A percentile compares a stretch with the other conserved stretches of the same genome.
phyloP scores from a whole-genome alignment of 2,329 filamentous ascomycete species.

The Sporothrix brasiliensis region DNA sequence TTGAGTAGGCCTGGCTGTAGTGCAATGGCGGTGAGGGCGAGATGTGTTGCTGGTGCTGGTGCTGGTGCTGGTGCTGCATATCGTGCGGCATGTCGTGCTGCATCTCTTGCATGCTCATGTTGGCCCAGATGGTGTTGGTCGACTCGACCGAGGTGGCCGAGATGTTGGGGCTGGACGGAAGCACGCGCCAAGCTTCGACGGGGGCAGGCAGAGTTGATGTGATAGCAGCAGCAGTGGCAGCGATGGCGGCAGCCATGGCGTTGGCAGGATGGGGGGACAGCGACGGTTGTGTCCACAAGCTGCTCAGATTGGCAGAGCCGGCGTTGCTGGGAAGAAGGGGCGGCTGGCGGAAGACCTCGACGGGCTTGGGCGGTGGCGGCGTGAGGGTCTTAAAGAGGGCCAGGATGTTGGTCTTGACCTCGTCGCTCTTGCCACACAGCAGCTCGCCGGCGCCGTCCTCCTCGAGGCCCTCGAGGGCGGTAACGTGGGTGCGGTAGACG shows the following conservation, averaged over 20 bases:
- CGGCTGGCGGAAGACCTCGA: conserved; percentile 85
- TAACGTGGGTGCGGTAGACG: conserved; percentile 86
- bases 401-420: conserved; percentile 86
- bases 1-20: conserved; percentile 76
- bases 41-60: conserved; percentile 44
- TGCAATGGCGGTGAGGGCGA: conserved; percentile 78
- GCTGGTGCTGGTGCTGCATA: conserved; percentile 18
- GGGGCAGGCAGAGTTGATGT: conserved; percentile 58
- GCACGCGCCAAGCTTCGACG: conserved; percentile 85
- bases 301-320: conserved; percentile 63
- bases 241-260: conserved; percentile 34
- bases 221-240: conserved; percentile 31
- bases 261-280: conserved; percentile 44
- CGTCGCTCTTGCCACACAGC: conserved; percentile 85
- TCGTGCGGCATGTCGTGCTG: conserved; percentile 66
- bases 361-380: conserved; percentile 80
- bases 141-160: conserved; percentile 72
- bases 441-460: conserved; percentile 95
- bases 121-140: conserved; percentile 72
- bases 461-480: conserved; percentile 90
- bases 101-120: conserved; percentile 55
- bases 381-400: conserved; percentile 84
- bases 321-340: conserved; percentile 79
- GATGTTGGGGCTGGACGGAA: conserved; percentile 79
- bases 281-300: conserved; percentile 74